Conservation (phyloP, 148 eudicot species). For the Linanthus parryae region DNA sequence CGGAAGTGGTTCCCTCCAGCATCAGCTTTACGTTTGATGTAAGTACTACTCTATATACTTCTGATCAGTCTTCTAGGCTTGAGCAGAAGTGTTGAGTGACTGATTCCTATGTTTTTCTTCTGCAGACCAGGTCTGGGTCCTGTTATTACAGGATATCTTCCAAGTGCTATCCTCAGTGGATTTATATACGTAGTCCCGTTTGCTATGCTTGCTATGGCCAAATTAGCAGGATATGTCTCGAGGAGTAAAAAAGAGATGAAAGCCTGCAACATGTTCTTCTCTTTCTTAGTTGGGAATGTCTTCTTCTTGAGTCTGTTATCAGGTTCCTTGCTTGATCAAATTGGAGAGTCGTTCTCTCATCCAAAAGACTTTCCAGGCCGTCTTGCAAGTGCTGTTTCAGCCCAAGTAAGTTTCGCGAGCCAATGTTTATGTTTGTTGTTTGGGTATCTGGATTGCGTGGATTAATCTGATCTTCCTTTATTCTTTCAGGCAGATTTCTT, state of each 20-base stretch:
- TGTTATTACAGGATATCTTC: constrained; percentile 79
- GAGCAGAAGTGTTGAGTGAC: too few relatives aligned
- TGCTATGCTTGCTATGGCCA: constrained; percentile 73
- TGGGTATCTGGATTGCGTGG: too few relatives aligned
- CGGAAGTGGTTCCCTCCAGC: constrained; percentile 96
- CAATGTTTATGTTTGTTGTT: not conserved
- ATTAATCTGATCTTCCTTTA: too few relatives aligned
- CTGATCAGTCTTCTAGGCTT: too few relatives aligned
- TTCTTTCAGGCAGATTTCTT: constrained; percentile 83
- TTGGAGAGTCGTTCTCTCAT: constrained; percentile 67
- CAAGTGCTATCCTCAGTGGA: constrained; percentile 78
- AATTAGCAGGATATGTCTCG: constrained; percentile 63
- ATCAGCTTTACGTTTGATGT: constrained; percentile 76
- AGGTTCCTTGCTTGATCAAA: constrained; percentile 86
- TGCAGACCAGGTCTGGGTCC: constrained; percentile 80
- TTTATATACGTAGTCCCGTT: constrained; percentile 77
- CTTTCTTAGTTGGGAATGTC: constrained; percentile 82
- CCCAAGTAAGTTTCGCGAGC: constrained; percentile 44
- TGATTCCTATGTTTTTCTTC: too few relatives aligned
- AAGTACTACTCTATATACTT: constrained; percentile 27
- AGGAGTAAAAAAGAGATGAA: constrained; percentile 65
- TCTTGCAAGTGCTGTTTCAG: constrained; percentile 82
- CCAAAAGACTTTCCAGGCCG: constrained; percentile 72
- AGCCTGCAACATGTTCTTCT: constrained; percentile 87
- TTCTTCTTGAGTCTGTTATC: constrained; percentile 84